Evolutionary conservation across 1,284 basidiomycete genomes (phyloP).

Genomic region (Trichosporon sp.): DNA sequence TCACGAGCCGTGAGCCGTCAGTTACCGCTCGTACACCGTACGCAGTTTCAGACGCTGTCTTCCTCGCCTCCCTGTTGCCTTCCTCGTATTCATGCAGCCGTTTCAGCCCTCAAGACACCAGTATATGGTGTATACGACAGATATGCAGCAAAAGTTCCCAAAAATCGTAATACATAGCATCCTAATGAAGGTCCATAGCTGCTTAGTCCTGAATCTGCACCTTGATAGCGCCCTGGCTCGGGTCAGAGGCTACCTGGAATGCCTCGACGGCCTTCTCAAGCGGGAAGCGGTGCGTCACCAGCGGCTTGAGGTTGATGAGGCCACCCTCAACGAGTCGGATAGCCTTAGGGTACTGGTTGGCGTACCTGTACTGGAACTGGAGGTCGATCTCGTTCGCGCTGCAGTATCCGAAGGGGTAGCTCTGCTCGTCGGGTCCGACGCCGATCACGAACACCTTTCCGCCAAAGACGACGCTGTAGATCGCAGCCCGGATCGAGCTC

Average conservation of each 20-base stretch:
- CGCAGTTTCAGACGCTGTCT: neutral
- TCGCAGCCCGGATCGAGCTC: constrained; percentile 74
- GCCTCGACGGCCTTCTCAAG: constrained; percentile 70
- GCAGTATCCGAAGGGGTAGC: constrained; percentile 52
- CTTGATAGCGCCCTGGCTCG: constrained; percentile 46
- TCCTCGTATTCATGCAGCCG: too few species aligned
- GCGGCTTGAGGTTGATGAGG: constrained; percentile 75
- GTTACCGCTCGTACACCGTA: neutral
- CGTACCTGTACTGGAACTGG: constrained; percentile 52
- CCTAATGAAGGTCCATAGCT: neutral
- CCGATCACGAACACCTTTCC: constrained; percentile 55
- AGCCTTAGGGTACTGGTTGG: constrained; percentile 64
- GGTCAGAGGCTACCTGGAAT: constrained; percentile 57
- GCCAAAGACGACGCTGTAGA: constrained; percentile 54
- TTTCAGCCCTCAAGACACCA: too few species aligned
- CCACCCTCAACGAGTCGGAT: constrained; percentile 72
- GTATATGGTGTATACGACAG: too few species aligned
- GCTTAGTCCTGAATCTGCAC: constrained; percentile 44
- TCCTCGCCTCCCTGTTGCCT: neutral
- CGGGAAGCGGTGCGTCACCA: constrained; percentile 77
- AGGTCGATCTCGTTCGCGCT: constrained; percentile 54
- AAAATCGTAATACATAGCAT: neutral
- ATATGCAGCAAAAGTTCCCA: neutral
- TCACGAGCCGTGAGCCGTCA: neutral
- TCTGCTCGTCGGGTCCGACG: constrained; percentile 51